phyloP scores from a whole-genome alignment of 164 flowering plant species.

The Cinnamomum chago region DNA sequence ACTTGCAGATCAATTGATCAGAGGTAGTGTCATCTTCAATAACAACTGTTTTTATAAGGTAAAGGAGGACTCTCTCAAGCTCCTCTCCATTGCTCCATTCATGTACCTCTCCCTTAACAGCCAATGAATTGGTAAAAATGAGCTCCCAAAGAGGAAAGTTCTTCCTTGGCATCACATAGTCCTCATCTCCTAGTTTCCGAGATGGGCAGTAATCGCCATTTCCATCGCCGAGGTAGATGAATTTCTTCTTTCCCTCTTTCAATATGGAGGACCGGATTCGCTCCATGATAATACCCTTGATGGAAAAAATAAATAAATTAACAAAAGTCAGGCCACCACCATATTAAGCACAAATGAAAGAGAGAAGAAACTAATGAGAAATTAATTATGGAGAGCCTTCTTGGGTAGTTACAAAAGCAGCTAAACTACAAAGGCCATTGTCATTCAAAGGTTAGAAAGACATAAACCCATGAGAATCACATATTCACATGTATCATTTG shows the following conservation, averaged over 20 bases:
- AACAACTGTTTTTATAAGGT: slow-evolving; percentile 26
- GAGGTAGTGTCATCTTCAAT: neutral
- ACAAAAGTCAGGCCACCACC: neutral
- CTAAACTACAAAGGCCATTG: no score
- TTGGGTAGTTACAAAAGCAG: neutral
- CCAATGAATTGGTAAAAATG: slow-evolving; percentile 36
- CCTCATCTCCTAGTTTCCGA: slow-evolving; percentile 43
- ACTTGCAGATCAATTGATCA: slow-evolving; percentile 14
- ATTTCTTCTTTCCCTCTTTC: neutral
- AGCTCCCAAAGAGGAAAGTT: slow-evolving; percentile 71
- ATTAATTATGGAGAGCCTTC: neutral
- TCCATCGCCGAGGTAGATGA: slow-evolving; percentile 82
- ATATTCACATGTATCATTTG: neutral
- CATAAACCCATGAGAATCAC: neutral
- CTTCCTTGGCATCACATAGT: slow-evolving; percentile 72
- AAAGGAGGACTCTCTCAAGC: slow-evolving; percentile 41
- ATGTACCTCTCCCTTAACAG: slow-evolving; percentile 52
- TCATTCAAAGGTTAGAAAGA: no score
- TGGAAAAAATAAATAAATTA: no score
- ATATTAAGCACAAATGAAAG: neutral
- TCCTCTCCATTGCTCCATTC: slow-evolving; percentile 75
- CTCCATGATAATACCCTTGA: slow-evolving; percentile 52
- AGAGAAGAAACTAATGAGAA: neutral
- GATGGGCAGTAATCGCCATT: slow-evolving; percentile 72
- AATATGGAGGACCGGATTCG: slow-evolving; percentile 35